Evolutionary conservation across 208 protist species (phyloP), one percentile per base, ranked within the genome.

Genomic region (Spironucleus salmonicida): DNA sequence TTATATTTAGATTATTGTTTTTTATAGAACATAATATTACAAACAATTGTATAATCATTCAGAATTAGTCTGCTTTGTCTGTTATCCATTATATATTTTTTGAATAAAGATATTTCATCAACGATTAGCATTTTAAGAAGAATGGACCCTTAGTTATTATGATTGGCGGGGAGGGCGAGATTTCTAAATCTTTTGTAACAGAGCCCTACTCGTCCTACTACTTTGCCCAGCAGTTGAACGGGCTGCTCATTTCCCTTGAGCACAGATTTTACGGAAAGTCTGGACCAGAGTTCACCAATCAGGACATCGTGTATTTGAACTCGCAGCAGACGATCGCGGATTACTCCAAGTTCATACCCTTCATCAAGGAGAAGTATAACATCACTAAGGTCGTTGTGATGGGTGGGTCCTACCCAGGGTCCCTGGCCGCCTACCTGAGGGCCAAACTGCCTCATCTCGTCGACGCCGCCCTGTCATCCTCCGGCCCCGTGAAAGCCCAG

Each of bases 361-460:
- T 13, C 49, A 62, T 79, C 30, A 67, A 79, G 2, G 34, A 42
- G 0, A 11, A 67, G 13, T 0, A 61, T 29, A 13, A 74, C 7
- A 27, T 0, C 0, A 27, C 0, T 2, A 57, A 57, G 13, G 23
- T 62, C 29, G 38, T 80, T 2, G 9, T 32, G 34, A 30, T 76
- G 49, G 78, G 78, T 53, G 78, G 78, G 1, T 62, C 42, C 32
- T 80, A 80, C 64, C 0, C 78, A 7, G 78, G 78, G 0, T n/a
- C 13, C 53, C 7, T 80, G 0, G 15, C 26, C 13, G 27, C 68
- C 38, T 76, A 29, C 27, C 53, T 76, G 15, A 0, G 78, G 19
- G 0, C 68, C 0, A 35, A 62, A 38, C 75, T 67, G 29, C 67
- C 68, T 57, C 53, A 68, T 40, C 32, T 76, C 2, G 34, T 74